phyloP scores from a whole-genome alignment of 2,329 filamentous ascomycete genomes.

The Trichoderma sp. region DNA sequence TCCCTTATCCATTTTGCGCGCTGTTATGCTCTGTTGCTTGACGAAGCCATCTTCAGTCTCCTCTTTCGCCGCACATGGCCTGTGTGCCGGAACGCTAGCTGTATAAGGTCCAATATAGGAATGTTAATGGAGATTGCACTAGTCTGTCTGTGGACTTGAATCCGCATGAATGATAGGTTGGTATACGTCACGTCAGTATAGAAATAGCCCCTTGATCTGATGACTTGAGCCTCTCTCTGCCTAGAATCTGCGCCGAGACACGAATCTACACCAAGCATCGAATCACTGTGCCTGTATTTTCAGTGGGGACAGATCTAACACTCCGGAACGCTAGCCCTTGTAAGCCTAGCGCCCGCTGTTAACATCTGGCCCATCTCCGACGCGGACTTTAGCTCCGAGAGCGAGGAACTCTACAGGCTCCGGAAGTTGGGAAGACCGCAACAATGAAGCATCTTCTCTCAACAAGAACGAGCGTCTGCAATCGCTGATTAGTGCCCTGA shows the following conservation, averaged over 20 bases:
- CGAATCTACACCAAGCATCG: neutral
- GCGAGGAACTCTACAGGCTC: neutral
- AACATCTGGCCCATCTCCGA: neutral
- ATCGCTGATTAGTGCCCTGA: neutral
- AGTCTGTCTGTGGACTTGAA: neutral
- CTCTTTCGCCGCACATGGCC: neutral
- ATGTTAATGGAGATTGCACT: neutral
- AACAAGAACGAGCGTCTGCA: neutral
- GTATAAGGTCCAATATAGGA: neutral
- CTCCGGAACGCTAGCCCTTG: conserved; percentile 18
- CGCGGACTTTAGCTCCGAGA: conserved; percentile 4
- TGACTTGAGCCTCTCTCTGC: neutral
- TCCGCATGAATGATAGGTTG: neutral
- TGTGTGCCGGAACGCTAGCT: neutral
- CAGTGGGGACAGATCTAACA: neutral
- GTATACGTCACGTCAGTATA: neutral
- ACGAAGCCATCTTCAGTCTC: neutral
- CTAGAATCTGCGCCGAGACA: neutral
- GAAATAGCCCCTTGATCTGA: neutral
- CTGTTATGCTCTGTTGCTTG: neutral
- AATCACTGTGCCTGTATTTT: neutral
- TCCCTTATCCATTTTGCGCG: neutral
- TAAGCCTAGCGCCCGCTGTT: neutral
- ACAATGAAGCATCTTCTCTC: conserved; percentile 4
- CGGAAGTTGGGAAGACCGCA: neutral